A percentile compares a stretch with the other conserved stretches of the same genome.
phyloP scores from a whole-genome alignment of 108 stramenopile genomes.

The Conticribra guillardii region DNA sequence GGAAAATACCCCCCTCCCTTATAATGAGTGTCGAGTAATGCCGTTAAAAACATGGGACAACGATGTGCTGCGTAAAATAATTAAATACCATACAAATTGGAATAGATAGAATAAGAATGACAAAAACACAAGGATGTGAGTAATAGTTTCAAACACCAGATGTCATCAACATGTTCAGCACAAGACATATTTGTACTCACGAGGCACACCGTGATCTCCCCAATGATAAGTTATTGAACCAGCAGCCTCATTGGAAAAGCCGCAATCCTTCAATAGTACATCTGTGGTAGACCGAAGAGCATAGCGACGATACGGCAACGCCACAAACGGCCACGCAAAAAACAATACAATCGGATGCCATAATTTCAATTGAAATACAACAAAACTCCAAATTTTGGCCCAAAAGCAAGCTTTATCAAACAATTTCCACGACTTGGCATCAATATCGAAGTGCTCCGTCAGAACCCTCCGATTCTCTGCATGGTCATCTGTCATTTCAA shows the following conservation, averaged over 20 bases:
- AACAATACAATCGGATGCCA: conserved; percentile 24
- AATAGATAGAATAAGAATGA: too few relatives aligned
- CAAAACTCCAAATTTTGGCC: conserved; percentile 24
- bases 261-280: conserved; percentile 13
- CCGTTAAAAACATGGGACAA: conserved; percentile 35
- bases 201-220: conserved; percentile 38
- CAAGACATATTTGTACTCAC: too few relatives aligned
- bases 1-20: conserved; percentile 35
- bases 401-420: conserved; percentile 23
- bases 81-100: too few relatives aligned
- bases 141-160: too few relatives aligned
- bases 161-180: too few relatives aligned
- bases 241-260: conserved; percentile 16
- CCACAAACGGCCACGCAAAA: conserved; percentile 23
- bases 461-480: conserved; percentile 24
- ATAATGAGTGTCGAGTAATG: conserved; percentile 35
- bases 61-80: too few relatives aligned
- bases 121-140: too few relatives aligned
- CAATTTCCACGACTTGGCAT: conserved; percentile 6
- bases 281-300: conserved; percentile 23
- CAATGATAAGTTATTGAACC: conserved; percentile 42
- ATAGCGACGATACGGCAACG: conserved; percentile 15
- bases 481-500: conserved; percentile 38
- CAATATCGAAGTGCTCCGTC: conserved; percentile 21
- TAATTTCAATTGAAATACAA: conserved; percentile 28